Evolutionary conservation across 1,284 basidiomycete genomes (phyloP), one percentile per base, ranked within the genome.

Genomic region (Boletus mariae): DNA sequence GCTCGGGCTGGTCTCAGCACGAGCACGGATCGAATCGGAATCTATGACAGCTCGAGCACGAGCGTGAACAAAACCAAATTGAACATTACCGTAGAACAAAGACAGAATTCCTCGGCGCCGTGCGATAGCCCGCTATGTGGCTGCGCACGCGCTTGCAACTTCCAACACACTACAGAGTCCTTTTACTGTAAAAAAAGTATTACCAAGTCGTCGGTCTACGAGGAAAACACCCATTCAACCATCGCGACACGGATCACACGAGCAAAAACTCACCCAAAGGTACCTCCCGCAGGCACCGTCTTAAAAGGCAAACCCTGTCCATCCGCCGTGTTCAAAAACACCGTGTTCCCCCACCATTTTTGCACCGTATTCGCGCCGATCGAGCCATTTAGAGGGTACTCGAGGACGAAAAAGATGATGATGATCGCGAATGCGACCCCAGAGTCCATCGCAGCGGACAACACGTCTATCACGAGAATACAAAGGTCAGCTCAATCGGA

Each of bases 311-410:
- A 53, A 29, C 65, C 67, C 4, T 48, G 35, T 15, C 60, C 72
- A 51, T 82, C 80, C 3, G 72, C 77, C 35, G 75, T 82, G 8
- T 73, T 71, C 48, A 53, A 52, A 52, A 65, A 74, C 8, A 80
- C 80, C 0, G 73, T 80, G 58, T 89, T 89, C 15, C 87, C 87
- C 87, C 87, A 90, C 87, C 87, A 90, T 3, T 52, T 52, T 57
- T 80, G 79, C 44, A 89, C 69, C 1, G 64, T 83, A 45, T 73
- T 68, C 31, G 59, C 25, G 25, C 85, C 85, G 58, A 89, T 86
- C 11, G 66, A 69, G n/a, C 82, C 83, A 55, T 85, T 77, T 56
- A 59, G 61, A 2, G 87, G 87, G 59, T 82, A 89, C 65, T 87
- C 81, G 43, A 90, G 71, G 51, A 68, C 69, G 75, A 88, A 89